Evolutionary conservation across 106 monocot species (phyloP), one percentile per base, ranked within the genome.

Genomic region (Chionographis japonica): DNA sequence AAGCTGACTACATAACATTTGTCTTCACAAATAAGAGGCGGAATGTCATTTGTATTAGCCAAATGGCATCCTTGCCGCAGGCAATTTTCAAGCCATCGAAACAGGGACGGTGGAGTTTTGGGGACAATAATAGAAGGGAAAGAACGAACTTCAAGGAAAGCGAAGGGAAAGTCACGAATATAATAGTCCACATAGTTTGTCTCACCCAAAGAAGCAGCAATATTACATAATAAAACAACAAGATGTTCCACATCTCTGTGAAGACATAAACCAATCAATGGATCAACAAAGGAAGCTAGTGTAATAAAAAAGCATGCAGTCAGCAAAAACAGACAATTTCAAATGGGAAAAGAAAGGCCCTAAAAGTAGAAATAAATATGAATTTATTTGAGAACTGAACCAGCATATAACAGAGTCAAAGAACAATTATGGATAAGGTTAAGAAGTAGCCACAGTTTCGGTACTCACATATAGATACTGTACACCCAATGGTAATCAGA

Each of bases 11-110:
- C 86, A 66, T 68, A 68, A 51, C 71, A 57, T 67, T 70, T 89
- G 38, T 74, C 72, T 50, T 80, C 92, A 63, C 68, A 68, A 12
- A 97, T 39, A 64, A 97, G 54, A 75, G 61, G 59, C 16, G 95
- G 92, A 75, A 97, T 75, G 55, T 89, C 79, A 37, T 65, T 70
- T 57, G 52, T 20, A 66, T 80, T 59, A 65, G 69, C 74, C 42
- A 56, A 64, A 56, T 78, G 63, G 60, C 61, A 82, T 4, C 95
- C 89, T 14, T 61, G 52, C 27, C 54, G 72, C 42, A 97, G 72
- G 74, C 86, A 92, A 41, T 67, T 69, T 74, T 97, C 89, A 69
- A 97, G 78, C 92, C 92, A 97, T 16, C 57, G 62, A 51, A 92
- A 85, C 12, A 97, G 68, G 58, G 62, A 84, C 52, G 95, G 95